Percentiles rank a stretch among this genome's conserved stretches.
phyloP scores from a whole-genome alignment of 345 rosid genomes.

The Bruguiera parviflora region DNA sequence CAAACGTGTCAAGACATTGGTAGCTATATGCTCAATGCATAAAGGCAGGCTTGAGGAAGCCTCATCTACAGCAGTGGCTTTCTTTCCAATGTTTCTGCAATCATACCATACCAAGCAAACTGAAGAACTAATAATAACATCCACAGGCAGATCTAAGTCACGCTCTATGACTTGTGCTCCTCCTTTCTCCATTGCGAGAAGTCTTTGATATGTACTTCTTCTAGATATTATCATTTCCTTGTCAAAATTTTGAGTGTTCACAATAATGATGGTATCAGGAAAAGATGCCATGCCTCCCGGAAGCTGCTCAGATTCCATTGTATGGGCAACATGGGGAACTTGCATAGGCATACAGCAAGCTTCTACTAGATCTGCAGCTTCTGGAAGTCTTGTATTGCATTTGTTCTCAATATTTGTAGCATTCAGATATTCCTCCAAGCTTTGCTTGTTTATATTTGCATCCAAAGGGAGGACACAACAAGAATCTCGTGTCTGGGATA shows the following conservation, averaged over 20 bases:
- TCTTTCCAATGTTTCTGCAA: constrained; percentile 50
- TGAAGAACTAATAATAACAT: constrained; percentile 63
- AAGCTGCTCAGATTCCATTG: constrained; percentile 34
- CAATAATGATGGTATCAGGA: constrained; percentile 47
- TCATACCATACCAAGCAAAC: constrained; percentile 84
- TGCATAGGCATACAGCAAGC: constrained; percentile 30
- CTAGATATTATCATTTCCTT: constrained; percentile 85
- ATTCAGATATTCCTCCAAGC: constrained; percentile 43
- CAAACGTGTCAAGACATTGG: constrained; percentile 66
- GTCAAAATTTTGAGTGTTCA: constrained; percentile 68
- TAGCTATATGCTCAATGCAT: constrained; percentile 74
- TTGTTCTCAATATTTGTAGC: constrained; percentile 40
- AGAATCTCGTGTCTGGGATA: constrained; percentile 38
- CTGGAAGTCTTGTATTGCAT: constrained; percentile 23
- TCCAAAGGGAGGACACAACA: constrained; percentile 20
- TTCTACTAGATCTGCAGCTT: constrained; percentile 37
- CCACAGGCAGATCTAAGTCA: constrained; percentile 76
- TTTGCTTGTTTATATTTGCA: constrained; percentile 25
- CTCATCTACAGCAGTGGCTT: constrained; percentile 47
- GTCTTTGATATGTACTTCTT: constrained; percentile 75
- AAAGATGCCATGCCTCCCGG: constrained; percentile 30
- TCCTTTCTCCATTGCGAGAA: constrained; percentile 79
- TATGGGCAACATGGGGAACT: constrained; percentile 26
- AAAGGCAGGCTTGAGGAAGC: constrained; percentile 58
- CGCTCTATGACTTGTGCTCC: constrained; percentile 87